These are phyloP conservation scores for Aspergillus indologenus DNA, from an alignment of 495 filamentous ascomycete genomes.

Conservation along the genomic window DNA sequence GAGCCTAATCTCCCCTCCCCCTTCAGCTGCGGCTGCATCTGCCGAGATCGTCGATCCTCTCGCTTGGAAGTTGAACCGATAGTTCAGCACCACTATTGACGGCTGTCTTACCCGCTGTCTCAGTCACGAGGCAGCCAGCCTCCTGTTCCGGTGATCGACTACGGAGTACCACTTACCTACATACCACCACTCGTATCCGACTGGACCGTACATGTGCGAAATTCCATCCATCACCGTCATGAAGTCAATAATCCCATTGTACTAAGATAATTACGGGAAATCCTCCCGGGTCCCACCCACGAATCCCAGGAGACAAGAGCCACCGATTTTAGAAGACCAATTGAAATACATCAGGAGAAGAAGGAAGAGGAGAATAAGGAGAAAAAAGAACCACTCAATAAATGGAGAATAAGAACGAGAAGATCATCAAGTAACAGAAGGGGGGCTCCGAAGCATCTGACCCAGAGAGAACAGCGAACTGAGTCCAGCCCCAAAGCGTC, in stretches of 20 bases:
- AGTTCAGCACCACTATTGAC: background rate
- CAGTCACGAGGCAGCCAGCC: background rate
- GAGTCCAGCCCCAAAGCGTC: slow-evolving; percentile 23
- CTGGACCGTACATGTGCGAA: too few relatives aligned
- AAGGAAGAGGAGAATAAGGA: slow-evolving; percentile 18
- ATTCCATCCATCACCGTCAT: background rate
- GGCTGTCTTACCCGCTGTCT: background rate
- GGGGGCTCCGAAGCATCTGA: slow-evolving; percentile 11
- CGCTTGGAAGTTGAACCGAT: background rate
- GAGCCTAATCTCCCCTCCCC: background rate
- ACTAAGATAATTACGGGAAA: slow-evolving; percentile 5
- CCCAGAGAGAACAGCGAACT: slow-evolving; percentile 6
- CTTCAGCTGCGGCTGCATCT: slow-evolving; percentile 1
- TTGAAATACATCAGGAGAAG: slow-evolving; percentile 31
- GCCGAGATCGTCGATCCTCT: background rate
- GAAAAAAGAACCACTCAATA: slow-evolving; percentile 22
- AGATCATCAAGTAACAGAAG: slow-evolving; percentile 18
- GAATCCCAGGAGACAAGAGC: slow-evolving; percentile 9
- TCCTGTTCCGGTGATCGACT: too few relatives aligned
- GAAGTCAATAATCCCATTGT: slow-evolving; percentile 18
- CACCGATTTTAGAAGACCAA: slow-evolving; percentile 16
- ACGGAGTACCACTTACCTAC: too few relatives aligned
- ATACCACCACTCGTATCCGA: too few relatives aligned
- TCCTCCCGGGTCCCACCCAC: background rate
- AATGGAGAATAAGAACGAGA: slow-evolving; percentile 14